phyloP scores from a whole-genome alignment of 2,329 filamentous ascomycete species.

The Fusarium chuoi region DNA sequence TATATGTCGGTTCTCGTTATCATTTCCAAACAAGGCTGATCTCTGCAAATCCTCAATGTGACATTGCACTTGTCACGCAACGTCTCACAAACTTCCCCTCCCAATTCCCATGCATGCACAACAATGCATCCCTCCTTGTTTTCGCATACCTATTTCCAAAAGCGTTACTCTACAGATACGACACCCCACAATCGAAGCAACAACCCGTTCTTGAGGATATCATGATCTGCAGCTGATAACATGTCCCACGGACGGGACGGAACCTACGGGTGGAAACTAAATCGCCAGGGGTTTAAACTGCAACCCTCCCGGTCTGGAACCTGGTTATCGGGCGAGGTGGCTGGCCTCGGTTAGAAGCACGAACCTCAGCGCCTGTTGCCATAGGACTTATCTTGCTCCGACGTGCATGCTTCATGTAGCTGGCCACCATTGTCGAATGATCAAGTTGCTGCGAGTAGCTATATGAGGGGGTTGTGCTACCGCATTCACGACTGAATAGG shows the following conservation, averaged over 20 bases:
- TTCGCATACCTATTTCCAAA: background rate
- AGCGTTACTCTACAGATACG: slow-evolving; percentile 11
- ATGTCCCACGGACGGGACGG: slow-evolving; percentile 8
- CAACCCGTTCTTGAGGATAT: background rate
- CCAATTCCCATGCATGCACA: background rate
- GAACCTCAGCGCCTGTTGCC: slow-evolving; percentile 18
- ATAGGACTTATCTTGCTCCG: slow-evolving; percentile 25
- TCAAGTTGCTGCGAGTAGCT: slow-evolving; percentile 11
- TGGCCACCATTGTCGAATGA: slow-evolving; percentile 14
- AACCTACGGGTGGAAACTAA: slow-evolving; percentile 19
- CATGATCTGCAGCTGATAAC: background rate
- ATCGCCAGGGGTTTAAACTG: slow-evolving; percentile 28
- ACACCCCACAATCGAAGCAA: slow-evolving; percentile 19
- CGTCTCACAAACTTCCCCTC: slow-evolving; percentile 1
- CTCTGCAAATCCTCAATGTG: background rate
- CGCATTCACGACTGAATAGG: background rate
- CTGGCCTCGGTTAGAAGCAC: slow-evolving; percentile 10
- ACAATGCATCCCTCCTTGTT: background rate
- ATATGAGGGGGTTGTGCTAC: background rate
- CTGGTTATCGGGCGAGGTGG: slow-evolving; percentile 12
- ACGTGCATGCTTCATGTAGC: slow-evolving; percentile 9
- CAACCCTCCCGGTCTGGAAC: slow-evolving; percentile 4
- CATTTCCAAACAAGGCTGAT: background rate
- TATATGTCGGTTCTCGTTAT: background rate
- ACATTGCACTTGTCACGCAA: background rate